Conservation (phyloP, 78 protist species). For the Dictyostelium citrinum region DNA sequence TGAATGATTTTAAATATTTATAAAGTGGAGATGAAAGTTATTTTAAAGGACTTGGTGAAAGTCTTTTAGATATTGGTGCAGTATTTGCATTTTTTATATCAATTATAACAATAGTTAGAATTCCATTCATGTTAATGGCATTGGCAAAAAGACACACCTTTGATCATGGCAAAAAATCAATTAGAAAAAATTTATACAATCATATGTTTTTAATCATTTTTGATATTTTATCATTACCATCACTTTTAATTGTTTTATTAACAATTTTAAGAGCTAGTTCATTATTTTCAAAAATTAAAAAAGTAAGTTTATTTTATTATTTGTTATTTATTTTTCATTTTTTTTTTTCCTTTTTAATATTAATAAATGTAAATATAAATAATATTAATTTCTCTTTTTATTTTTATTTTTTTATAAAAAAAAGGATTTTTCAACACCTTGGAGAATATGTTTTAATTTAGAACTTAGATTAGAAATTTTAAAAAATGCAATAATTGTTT, state of each 20-base stretch:
- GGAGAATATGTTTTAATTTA: constrained; percentile 5
- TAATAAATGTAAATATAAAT: too few species aligned
- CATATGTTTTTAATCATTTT: not conserved
- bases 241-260: not conserved
- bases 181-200: constrained; percentile 18
- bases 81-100: constrained; percentile 20
- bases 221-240: constrained; percentile 18
- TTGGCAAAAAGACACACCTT: not conserved
- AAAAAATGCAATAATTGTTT: not conserved
- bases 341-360: too few species aligned
- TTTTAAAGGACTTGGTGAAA: constrained; percentile 14
- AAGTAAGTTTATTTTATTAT: not conserved
- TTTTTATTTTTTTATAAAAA: not conserved
- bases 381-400: too few species aligned
- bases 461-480: not conserved
- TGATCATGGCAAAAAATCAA: not conserved
- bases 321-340: too few species aligned
- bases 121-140: constrained; percentile 38
- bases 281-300: not conserved
- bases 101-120: constrained; percentile 34
- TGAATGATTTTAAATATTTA: too few species aligned
- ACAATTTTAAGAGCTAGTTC: not conserved
- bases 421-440: not conserved
- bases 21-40: constrained; percentile 28
- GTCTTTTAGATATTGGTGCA: constrained; percentile 43